Percentiles rank a stretch among this genome's conserved stretches.
Conservation (phyloP, 1,284 basidiomycete species). For the Thecaphora frezii region DNA sequence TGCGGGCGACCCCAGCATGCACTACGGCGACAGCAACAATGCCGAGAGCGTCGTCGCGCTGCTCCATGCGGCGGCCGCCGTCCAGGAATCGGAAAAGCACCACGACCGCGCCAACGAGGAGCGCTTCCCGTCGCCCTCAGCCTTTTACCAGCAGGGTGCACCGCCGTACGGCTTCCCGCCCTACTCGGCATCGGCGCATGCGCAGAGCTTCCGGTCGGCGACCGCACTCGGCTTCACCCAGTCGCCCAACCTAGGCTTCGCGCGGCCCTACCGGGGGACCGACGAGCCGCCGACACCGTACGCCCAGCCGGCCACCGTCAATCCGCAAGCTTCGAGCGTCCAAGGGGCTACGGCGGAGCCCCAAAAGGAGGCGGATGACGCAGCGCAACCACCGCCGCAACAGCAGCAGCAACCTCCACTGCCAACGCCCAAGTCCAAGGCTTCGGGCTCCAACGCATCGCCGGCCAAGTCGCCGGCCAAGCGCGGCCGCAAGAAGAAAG, state of each 20-base stretch:
- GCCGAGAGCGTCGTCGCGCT: constrained; percentile 36
- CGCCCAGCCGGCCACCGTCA: constrained; percentile 13
- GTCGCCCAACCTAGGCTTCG: constrained; percentile 34
- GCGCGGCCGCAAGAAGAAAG: constrained; percentile 1
- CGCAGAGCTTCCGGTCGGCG: constrained; percentile 2
- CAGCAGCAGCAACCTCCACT: background rate
- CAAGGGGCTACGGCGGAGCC: no score
- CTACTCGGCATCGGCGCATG: constrained; percentile 9
- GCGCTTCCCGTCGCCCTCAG: constrained; percentile 43
- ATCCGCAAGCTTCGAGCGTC: no score
- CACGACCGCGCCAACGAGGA: constrained; percentile 37
- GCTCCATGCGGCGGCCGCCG: constrained; percentile 34
- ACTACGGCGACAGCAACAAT: constrained; percentile 39
- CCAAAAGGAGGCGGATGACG: background rate
- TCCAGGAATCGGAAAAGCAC: constrained; percentile 27
- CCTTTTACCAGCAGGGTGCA: constrained; percentile 44
- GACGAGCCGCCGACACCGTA: constrained; percentile 29
- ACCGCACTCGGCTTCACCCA: constrained; percentile 30
- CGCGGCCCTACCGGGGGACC: constrained; percentile 25
- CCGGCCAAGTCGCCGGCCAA: constrained; percentile 1
- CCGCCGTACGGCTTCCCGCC: constrained; percentile 40
- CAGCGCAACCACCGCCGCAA: background rate
- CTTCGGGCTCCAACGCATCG: background rate
- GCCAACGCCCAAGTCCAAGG: background rate
- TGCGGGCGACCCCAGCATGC: constrained; percentile 22